phyloP scores from a whole-genome alignment of 768 basidiomycete species.

The Calocybe gangraenosa region DNA sequence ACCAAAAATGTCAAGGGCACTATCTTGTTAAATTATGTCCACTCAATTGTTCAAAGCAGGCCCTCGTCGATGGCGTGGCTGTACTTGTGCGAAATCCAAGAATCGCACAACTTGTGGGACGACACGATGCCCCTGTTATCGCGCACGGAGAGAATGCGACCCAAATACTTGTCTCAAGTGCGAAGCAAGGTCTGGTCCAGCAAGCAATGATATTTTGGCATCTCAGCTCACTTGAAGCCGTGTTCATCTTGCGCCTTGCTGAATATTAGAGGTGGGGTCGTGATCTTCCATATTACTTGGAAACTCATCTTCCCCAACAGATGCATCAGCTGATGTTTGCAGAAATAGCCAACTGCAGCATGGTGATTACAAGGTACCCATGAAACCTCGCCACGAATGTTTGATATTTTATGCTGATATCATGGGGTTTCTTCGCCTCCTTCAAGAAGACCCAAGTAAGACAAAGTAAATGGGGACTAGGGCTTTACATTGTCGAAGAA shows the following conservation, averaged over 20 bases:
- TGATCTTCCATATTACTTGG: no score
- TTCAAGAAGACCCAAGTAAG: conserved; percentile 35
- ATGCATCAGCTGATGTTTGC: conserved; percentile 30
- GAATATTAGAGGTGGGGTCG: no score
- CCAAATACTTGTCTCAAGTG: conserved; percentile 58
- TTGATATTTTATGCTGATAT: conserved; percentile 7
- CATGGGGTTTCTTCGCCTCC: no score
- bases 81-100: conserved; percentile 36
- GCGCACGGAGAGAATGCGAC: conserved; percentile 58
- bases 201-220: no score
- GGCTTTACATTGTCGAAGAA: conserved; percentile 46
- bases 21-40: no score
- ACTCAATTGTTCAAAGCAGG: conserved; percentile 24
- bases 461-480: conserved; percentile 46
- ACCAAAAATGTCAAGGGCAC: conserved; percentile 34
- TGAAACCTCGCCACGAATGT: neutral
- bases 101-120: conserved; percentile 29
- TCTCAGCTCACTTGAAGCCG: no score
- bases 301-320: no score
- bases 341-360: conserved; percentile 48
- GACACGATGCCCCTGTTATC: conserved; percentile 48
- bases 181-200: conserved; percentile 30
- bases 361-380: conserved; percentile 37
- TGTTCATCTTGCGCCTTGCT: no score
- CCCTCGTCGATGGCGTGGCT: conserved; percentile 51